Base-by-base conservation (phyloP, 768 basidiomycete genomes). In the Rhodotorula kratochvilovae region DNA sequence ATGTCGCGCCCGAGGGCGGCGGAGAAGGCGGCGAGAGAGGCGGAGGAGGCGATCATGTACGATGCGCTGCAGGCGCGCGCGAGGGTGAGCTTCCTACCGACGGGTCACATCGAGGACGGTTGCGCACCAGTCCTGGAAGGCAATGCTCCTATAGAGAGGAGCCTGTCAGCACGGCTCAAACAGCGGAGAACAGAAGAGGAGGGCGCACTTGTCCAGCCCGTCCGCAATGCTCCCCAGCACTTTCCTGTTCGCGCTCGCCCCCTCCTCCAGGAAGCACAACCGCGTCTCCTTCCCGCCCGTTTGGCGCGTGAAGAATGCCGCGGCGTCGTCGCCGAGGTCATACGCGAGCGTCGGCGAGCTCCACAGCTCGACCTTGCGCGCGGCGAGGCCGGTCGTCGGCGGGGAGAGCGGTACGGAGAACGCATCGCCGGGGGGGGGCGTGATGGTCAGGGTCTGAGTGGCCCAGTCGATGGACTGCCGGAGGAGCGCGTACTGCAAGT, bases 271-370 rank as follows among this genome's bases (percentile, higher is more conserved):
- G 16, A 11, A 67, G 29, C 53, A 51, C 25, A 67, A 23, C 29
- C 66, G 17, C 5, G 66, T 61, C 25, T 29, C 59, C 31, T 45
- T 53, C 3, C 66, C 66, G 13, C 43, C 58, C 0, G 35, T n/a
- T 2, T 29, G 35, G 29, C 21, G 31, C 23, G 59, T 60, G 27
- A 67, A 67, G 66, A 67, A 67, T 7, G 48, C 50, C 2, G 50
- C 59, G 1, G 66, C 66, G 16, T 60, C 51, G 29, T 67, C 66
- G 42, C 66, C 66, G 29, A 53, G 27, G 42, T 67, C 66, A 31
- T 31, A 67, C 2, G 59, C 66, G 8, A 31, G 29, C 7, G 51
- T 48, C 6, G 50, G 66, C 13, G 66, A 67, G 17, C 29, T 17
- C 36, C 61, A 51, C 2, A 67, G 50, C 6, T 39, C 31, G 25